These are phyloP conservation scores for Phanerochaete carnosa DNA, from an alignment of 768 basidiomycete genomes.

Conservation along the genomic window DNA sequence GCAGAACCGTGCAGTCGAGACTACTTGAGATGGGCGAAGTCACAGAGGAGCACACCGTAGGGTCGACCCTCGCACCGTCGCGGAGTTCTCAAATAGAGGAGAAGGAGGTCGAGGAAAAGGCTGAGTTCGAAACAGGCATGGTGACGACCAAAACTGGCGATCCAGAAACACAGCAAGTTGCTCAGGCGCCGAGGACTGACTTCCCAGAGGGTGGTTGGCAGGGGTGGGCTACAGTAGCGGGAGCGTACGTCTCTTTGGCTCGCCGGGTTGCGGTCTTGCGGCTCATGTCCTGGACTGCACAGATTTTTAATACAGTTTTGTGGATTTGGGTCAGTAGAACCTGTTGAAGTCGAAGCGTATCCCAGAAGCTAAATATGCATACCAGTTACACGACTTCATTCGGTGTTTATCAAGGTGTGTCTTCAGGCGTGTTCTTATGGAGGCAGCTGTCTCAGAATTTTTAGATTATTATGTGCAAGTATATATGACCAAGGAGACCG, in stretches of 20 bases:
- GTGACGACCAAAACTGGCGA: not conserved
- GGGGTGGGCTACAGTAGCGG: constrained; percentile 15
- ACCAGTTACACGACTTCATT: constrained; percentile 27
- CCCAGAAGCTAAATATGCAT: not conserved
- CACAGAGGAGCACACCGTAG: constrained; percentile 5
- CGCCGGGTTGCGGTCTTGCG: not conserved
- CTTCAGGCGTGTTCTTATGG: too few relatives aligned
- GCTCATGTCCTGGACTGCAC: not conserved
- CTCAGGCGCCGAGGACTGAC: not conserved
- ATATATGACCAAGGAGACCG: constrained; percentile 27
- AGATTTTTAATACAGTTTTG: constrained; percentile 24
- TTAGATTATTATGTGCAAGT: constrained; percentile 24
- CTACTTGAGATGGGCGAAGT: not conserved
- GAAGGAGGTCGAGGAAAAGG: not conserved
- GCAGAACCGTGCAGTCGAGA: not conserved
- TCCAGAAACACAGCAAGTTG: not conserved
- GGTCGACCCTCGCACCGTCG: not conserved
- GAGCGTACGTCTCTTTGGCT: not conserved
- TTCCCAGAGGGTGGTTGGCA: constrained; percentile 23
- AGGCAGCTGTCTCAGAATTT: not conserved
- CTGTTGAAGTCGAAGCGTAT: not conserved
- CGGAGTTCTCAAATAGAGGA: not conserved
- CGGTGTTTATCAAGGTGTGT: constrained; percentile 31
- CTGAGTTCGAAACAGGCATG: not conserved
- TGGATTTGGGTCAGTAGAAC: constrained; percentile 14